A percentile compares a stretch with the other conserved stretches of the same genome.
Conservation (phyloP, 163 green algal species). For the Trebouxiophyceae sp. region DNA sequence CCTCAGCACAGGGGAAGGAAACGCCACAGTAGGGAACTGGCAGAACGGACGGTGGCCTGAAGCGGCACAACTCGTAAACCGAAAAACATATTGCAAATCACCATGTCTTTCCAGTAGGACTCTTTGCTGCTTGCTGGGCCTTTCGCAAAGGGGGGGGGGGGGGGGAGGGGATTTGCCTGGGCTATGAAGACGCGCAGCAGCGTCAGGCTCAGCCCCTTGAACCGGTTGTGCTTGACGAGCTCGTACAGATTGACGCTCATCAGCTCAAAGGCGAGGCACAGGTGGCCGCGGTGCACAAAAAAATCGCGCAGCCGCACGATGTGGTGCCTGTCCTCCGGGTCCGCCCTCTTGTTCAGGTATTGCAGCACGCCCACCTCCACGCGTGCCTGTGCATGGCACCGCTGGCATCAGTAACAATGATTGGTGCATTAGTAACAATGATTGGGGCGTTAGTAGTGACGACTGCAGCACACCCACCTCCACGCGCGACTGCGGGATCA, state of each 20-base stretch:
- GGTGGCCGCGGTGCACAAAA: slow-evolving; percentile 87
- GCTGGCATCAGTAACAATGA: not conserved
- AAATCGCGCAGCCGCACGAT: slow-evolving; percentile 92
- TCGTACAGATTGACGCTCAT: slow-evolving; percentile 97
- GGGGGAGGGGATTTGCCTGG: slow-evolving; percentile 42
- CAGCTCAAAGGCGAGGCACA: slow-evolving; percentile 97
- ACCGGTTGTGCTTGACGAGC: slow-evolving; percentile 91
- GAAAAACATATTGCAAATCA: no score
- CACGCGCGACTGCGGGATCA: not conserved
- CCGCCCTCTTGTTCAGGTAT: slow-evolving; percentile 85
- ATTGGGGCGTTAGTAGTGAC: not conserved
- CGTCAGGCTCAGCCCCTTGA: slow-evolving; percentile 77
- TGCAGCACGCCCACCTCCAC: slow-evolving; percentile 92
- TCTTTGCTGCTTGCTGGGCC: no score
- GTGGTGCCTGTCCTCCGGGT: slow-evolving; percentile 72
- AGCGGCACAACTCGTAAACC: no score
- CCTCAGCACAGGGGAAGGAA: no score
- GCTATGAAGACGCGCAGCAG: slow-evolving; percentile 79
- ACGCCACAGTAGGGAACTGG: no score
- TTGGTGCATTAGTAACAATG: not conserved
- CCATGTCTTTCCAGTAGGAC: no score
- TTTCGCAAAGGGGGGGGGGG: no score
- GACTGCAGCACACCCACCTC: not conserved
- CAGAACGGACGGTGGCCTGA: no score
- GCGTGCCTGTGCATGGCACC: slow-evolving; percentile 37